Base-by-base conservation (phyloP, 1,139 yeast genomes). In the Kurtzmaniella quercitrusa region DNA sequence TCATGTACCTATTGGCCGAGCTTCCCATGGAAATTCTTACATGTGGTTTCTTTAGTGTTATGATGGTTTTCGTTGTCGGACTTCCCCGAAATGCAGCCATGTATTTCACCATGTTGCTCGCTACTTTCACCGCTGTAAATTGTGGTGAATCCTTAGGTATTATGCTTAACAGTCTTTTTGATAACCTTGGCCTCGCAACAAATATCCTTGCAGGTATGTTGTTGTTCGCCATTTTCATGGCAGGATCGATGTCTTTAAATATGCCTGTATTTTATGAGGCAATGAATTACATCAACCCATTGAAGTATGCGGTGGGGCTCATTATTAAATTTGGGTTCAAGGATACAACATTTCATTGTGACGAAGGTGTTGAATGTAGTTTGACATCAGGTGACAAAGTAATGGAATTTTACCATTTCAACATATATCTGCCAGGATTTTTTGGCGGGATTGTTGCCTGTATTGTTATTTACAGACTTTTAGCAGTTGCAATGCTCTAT, bases 91-190 rank as follows among this genome's bases (percentile, higher is more conserved):
- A 78, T 1, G 77, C 82, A 0, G 74, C 67, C 0, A 79, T 84
- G 76, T 88, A 75, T 55, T 88, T 88, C 52, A 74, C 82, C 1
- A 71, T 82, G 61, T 74, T 82, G 36, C 77, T 80, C 45, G 66
- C 80, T 20, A 58, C 82, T 0, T 65, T 81, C 40, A 66, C 78
- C 12, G 69, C 82, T 21, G 75, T 84, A 14, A 82, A 84, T 51
- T 78, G 88, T 50, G 96, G 96, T 35, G 96, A 88, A 57, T 83
- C 93, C 1, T 66, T 88, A 37, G 96, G 96, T 0, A 84, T 88
- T 6, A 69, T 84, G 39, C 82, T 88, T 48, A 86, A 86, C 55
- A 80, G 91, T n/a, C 52, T 84, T 0, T 82, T 88, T 53, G 69
- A 73, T 44, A 91, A 88, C 56, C 76, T 87, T 42, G 96, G 95